Evolutionary conservation across 331 rosid genomes (phyloP), one percentile per base, ranked within the genome.

Genomic region (Saraca asoca): DNA sequence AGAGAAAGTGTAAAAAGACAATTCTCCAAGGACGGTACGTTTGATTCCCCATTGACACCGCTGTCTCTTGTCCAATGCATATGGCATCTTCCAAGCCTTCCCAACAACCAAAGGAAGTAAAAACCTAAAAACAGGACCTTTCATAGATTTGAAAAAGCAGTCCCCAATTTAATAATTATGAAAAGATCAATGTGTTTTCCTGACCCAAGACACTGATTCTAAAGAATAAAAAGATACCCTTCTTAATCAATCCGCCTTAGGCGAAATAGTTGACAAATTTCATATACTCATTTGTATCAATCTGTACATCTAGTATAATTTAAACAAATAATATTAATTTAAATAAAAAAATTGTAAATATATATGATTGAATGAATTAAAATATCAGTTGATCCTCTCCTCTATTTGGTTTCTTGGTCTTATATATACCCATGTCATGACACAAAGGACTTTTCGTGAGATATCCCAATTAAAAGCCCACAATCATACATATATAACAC

Each of bases 11-110:
- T 35, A 12, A 51, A 53, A 74, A 34, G 89, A 79, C 79, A 75
- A 75, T 71, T 52, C 14, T 66, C 62, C 19, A 73, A 78, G 90
- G 92, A 79, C 84, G 87, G 85, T 82, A 80, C 83, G 87, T 69
- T 85, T 79, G 84, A 88, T 82, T 83, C 87, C 96, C 78, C 79
- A 78, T 62, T 79, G 85, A 80, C 76, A 78, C 78, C 69, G 84
- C 81, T 86, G 79, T 82, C 73, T 71, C 82, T 80, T 86, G 96
- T 89, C 88, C 51, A 84, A 74, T 82, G 61, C 81, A 53, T 63
- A 69, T 72, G 83, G 84, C 90, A 84, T 86, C 88, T 84, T 84
- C 80, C 55, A 72, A 58, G 69, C 78, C 85, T 67, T 77, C 91
- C 70, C 81, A 76, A 63, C 78, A 74, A 80, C 82, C 90, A 79